phyloP scores from a whole-genome alignment of 2,329 filamentous ascomycete species.

The Trichoderma arundinaceum region DNA sequence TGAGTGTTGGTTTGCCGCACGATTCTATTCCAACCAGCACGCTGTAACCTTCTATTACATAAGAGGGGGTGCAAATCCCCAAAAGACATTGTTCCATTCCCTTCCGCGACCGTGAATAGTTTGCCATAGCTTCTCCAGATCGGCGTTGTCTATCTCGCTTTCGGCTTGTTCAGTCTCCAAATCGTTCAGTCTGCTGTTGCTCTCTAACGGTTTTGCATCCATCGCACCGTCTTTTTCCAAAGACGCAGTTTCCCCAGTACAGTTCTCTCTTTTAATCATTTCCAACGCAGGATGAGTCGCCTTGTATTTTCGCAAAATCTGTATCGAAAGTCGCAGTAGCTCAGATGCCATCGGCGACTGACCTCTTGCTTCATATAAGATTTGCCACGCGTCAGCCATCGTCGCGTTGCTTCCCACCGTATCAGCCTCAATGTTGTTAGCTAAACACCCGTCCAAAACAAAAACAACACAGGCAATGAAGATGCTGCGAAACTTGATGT shows the following conservation, averaged over 20 bases:
- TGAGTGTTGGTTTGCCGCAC: no score
- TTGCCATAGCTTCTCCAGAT: slow-evolving; percentile 39
- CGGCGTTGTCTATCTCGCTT: slow-evolving; percentile 32
- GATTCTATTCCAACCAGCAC: no score
- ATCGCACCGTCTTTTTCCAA: slow-evolving; percentile 19
- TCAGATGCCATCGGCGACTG: slow-evolving; percentile 41
- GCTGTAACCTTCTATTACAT: slow-evolving; percentile 35
- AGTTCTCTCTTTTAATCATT: slow-evolving; percentile 31
- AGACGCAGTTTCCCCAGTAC: neutral
- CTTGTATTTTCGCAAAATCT: slow-evolving; percentile 44
- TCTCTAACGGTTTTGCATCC: neutral
- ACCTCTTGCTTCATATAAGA: slow-evolving; percentile 42
- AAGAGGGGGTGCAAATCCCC: slow-evolving; percentile 44
- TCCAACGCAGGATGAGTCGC: slow-evolving; percentile 36
- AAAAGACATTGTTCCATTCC: slow-evolving; percentile 46
- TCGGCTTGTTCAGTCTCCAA: slow-evolving; percentile 34
- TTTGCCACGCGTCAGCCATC: slow-evolving; percentile 43
- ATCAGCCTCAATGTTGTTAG: slow-evolving; percentile 34
- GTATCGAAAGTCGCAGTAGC: slow-evolving; percentile 41
- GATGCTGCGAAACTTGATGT: slow-evolving; percentile 43
- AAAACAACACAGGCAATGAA: slow-evolving; percentile 45
- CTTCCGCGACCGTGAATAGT: slow-evolving; percentile 37
- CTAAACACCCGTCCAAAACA: slow-evolving; percentile 43
- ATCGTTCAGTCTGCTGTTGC: neutral
- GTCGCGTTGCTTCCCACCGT: slow-evolving; percentile 38